Percentiles rank a stretch among this genome's conserved stretches.
These are phyloP conservation scores for Akanthomyces dipterigenus DNA, from an alignment of 2,329 filamentous ascomycete species.

Conservation along the genomic window DNA sequence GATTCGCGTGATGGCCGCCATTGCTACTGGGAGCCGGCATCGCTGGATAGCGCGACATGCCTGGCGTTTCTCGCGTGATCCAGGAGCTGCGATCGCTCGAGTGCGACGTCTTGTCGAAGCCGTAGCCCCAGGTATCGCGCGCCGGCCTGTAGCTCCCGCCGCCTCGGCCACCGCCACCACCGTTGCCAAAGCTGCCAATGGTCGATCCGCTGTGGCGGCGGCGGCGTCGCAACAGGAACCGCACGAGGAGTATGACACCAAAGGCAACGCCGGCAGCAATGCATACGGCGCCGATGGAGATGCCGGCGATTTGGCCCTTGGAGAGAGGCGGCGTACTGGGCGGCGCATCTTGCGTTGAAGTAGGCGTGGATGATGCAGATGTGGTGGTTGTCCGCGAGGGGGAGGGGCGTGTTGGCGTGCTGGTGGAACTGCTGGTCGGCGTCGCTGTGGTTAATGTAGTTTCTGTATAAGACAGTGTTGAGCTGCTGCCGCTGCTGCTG, in stretches of 20 bases:
- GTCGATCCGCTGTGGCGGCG: constrained; percentile 31
- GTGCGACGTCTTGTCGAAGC: constrained; percentile 18
- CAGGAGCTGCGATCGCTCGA: constrained; percentile 21
- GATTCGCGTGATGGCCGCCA: neutral
- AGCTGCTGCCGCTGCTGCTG: neutral
- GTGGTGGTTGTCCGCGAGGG: constrained; percentile 10
- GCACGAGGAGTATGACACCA: constrained; percentile 38
- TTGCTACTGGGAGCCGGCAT: neutral
- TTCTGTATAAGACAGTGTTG: constrained; percentile 7
- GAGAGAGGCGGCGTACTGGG: constrained; percentile 18
- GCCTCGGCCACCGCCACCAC: constrained; percentile 16
- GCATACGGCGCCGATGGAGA: constrained; percentile 44
- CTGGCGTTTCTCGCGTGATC: constrained; percentile 18
- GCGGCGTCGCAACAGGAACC: constrained; percentile 29
- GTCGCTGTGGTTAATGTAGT: neutral
- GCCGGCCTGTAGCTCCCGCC: no score
- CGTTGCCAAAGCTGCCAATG: constrained; percentile 30
- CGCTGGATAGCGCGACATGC: constrained; percentile 1
- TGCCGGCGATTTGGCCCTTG: constrained; percentile 48
- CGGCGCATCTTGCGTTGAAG: constrained; percentile 10
- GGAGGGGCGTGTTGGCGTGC: neutral
- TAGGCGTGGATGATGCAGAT: constrained; percentile 8
- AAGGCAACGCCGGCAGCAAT: constrained; percentile 43
- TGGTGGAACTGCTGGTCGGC: neutral
- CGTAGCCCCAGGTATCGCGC: neutral